phyloP scores from a whole-genome alignment of 2,329 filamentous ascomycete species.

The Tolypocladium sp. region DNA sequence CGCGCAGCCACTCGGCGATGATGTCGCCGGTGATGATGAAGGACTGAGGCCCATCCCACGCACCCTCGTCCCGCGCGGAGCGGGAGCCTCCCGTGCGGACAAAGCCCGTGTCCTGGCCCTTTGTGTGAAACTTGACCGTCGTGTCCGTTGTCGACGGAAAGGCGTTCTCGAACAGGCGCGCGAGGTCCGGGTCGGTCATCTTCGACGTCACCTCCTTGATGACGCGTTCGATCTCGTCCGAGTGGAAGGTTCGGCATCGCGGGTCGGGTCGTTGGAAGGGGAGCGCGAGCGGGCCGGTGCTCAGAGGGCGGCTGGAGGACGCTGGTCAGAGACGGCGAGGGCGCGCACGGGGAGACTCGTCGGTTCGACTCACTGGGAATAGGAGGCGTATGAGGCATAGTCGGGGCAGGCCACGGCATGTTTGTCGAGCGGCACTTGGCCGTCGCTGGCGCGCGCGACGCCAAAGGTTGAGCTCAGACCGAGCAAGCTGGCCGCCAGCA shows the following conservation, averaged over 20 bases:
- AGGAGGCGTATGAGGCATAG: slow-evolving; percentile 28
- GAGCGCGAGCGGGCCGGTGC: slow-evolving; percentile 66
- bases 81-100: slow-evolving; percentile 22
- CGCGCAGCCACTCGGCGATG: slow-evolving; percentile 84
- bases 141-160: slow-evolving; percentile 83
- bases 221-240: slow-evolving; percentile 76
- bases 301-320: slow-evolving; percentile 59
- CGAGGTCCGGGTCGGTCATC: slow-evolving; percentile 79
- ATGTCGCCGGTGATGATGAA: slow-evolving; percentile 94
- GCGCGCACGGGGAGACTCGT: neutral
- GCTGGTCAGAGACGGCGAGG: neutral
- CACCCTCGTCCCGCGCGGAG: slow-evolving; percentile 36
- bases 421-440: slow-evolving; percentile 15
- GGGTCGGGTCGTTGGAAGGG: slow-evolving; percentile 78
- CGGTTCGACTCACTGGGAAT: slow-evolving; percentile 25
- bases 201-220: slow-evolving; percentile 72
- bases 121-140: slow-evolving; percentile 78
- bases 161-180: slow-evolving; percentile 87
- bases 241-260: slow-evolving; percentile 83
- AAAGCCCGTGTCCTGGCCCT: slow-evolving; percentile 37
- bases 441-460: slow-evolving; percentile 8
- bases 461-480: slow-evolving; percentile 11
- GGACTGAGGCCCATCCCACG: slow-evolving; percentile 78
- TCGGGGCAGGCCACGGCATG: slow-evolving; percentile 27
- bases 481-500: slow-evolving; percentile 17